Evolutionary conservation across 176 grass and related monocot genomes (phyloP), one percentile per base, ranked within the genome.

Genomic region (Musa itinerans): DNA sequence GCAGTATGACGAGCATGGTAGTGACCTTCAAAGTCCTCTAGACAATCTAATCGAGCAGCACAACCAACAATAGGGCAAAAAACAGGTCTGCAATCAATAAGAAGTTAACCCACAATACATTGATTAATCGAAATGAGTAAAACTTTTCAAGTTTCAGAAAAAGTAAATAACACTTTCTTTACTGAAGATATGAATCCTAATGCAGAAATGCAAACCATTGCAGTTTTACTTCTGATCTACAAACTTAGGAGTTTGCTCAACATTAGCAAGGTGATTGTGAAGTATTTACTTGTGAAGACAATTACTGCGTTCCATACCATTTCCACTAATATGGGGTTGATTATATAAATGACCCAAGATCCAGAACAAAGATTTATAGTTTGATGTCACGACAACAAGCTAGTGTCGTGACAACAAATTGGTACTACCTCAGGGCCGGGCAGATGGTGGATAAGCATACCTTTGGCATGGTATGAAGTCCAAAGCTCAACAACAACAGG

Each of bases 1-100:
- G 90, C 95, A 66, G 80, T 91, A 78, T 99, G 95, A 0, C 88
- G 88, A 49, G 90, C 83, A 71, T 73, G 83, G 29, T 99, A 99
- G 64, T 99, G 95, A 57, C 84, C 86, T 81, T 98, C 95, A 80
- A 98, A 98, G 55, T 91, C 82, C 69, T 94, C 95, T 56, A 94
- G 55, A 68, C 84, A 89, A 86, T 89, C 76, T 65, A 94, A 83
- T 50, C 54, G 86, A 21, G 70, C 88, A 71, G 88, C 88, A 21
- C 95, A 99, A 63, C 95, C 88, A 63, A 78, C 84, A 82, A 99
- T 93, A 27, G 95, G 95, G 81, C 95, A 99, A 75, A 89, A 89
- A 16, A 99, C 13, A 11, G 73, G 82, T 65, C 86, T 87, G 76
- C 68, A 78, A 71, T 90, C 50, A 15, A 78, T 29, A 73, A 53